Evolutionary conservation across 2,329 filamentous ascomycete species (phyloP).

Genomic region (Colletotrichum australisinense): DNA sequence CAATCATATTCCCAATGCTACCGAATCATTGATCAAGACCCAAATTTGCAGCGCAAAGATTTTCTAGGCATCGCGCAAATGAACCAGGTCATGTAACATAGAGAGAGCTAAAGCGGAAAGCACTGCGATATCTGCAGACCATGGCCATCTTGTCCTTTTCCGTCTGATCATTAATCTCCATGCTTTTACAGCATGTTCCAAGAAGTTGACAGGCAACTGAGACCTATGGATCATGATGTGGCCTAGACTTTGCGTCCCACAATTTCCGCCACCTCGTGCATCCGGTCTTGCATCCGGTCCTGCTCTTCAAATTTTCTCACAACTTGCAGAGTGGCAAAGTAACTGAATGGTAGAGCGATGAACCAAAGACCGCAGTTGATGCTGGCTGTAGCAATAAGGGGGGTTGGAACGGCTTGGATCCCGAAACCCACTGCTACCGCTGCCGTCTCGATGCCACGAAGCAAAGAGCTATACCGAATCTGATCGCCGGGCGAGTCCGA

Average conservation of each 20-base stretch:
- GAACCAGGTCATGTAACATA: neutral
- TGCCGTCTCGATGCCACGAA: slow-evolving; percentile 55
- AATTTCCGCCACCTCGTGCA: neutral
- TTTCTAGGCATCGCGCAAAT: neutral
- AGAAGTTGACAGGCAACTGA: neutral
- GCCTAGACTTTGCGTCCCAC: neutral
- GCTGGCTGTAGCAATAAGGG: slow-evolving; percentile 54
- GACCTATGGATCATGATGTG: neutral
- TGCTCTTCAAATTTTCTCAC: slow-evolving; percentile 50
- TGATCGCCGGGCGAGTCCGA: slow-evolving; percentile 56
- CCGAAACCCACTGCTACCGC: slow-evolving; percentile 55
- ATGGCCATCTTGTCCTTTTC: neutral
- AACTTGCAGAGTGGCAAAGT: slow-evolving; percentile 54
- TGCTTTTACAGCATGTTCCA: neutral
- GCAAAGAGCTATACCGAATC: slow-evolving; percentile 56
- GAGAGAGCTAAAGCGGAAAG: neutral
- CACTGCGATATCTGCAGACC: neutral
- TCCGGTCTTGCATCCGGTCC: slow-evolving; percentile 40
- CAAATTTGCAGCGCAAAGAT: neutral
- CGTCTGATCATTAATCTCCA: too few relatives aligned
- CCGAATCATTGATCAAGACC: too few relatives aligned
- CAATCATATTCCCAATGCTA: neutral
- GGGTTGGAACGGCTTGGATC: slow-evolving; percentile 55
- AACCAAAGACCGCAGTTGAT: slow-evolving; percentile 56
- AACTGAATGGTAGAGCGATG: slow-evolving; percentile 54